A percentile compares a stretch with the other conserved stretches of the same genome.
phyloP scores from a whole-genome alignment of 768 basidiomycete species.

The Dendrothele bispora region DNA sequence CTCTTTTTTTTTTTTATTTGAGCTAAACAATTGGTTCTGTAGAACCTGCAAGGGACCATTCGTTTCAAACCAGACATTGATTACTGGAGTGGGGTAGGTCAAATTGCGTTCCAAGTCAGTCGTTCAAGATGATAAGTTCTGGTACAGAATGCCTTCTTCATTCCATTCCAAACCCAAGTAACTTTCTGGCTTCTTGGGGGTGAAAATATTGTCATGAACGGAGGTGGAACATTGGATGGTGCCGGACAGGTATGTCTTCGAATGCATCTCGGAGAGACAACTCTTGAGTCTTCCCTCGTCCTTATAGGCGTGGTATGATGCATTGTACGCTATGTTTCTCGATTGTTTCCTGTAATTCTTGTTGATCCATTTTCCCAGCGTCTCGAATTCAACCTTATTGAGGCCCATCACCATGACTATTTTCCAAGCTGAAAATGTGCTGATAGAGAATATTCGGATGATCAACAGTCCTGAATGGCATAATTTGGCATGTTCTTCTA shows the following conservation, averaged over 20 bases:
- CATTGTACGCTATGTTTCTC: slow-evolving; percentile 33
- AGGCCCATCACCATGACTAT: slow-evolving; percentile 59
- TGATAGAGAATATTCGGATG: slow-evolving; percentile 47
- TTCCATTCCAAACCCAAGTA: slow-evolving; percentile 5
- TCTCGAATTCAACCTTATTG: slow-evolving; percentile 42
- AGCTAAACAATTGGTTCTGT: too few relatives aligned
- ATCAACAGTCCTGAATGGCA: slow-evolving; percentile 54
- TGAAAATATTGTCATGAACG: slow-evolving; percentile 20
- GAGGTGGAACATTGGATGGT: slow-evolving; percentile 67
- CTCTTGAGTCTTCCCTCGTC: background rate
- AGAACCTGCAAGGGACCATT: slow-evolving; percentile 53
- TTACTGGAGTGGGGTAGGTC: slow-evolving; percentile 54
- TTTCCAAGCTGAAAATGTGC: slow-evolving; percentile 48
- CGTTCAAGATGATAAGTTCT: too few relatives aligned
- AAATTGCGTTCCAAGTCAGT: too few relatives aligned
- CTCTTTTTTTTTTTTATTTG: too few relatives aligned
- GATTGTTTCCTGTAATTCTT: slow-evolving; percentile 9
- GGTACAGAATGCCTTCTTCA: slow-evolving; percentile 4
- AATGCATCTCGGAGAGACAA: background rate
- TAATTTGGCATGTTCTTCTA: slow-evolving; percentile 46
- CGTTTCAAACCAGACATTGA: slow-evolving; percentile 49
- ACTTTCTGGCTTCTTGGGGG: slow-evolving; percentile 7
- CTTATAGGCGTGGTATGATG: slow-evolving; percentile 55
- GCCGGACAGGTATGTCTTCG: slow-evolving; percentile 50
- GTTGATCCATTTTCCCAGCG: slow-evolving; percentile 34